Percentiles rank a stretch among this genome's conserved stretches.
Evolutionary conservation across 169 alveolate species (phyloP).

Genomic region (Babesia caballi): DNA sequence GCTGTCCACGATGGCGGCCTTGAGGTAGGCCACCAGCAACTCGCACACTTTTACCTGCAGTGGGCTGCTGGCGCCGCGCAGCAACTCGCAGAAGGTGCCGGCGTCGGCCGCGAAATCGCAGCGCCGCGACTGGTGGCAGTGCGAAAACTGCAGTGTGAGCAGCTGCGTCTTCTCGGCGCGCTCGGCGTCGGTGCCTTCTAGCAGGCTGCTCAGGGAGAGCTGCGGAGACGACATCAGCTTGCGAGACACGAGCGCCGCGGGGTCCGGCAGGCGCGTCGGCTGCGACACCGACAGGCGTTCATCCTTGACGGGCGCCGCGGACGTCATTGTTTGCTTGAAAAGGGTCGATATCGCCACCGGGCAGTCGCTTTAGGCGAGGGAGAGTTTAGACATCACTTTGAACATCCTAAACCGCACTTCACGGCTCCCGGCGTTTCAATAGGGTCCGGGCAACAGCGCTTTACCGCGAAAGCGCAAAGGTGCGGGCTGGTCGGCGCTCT

Average conservation of each 20-base stretch:
- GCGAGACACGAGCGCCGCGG: constrained; percentile 29
- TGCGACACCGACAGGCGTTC: constrained; percentile 17
- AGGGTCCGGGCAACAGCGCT: no score
- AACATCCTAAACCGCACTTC: no score
- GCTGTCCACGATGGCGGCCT: constrained; percentile 10
- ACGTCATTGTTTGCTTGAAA: not conserved
- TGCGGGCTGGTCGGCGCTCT: no score
- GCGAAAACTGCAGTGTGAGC: constrained; percentile 13
- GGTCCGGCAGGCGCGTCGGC: constrained; percentile 41
- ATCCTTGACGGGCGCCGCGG: constrained; percentile 12
- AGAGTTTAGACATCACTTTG: not conserved
- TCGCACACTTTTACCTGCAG: constrained; percentile 44
- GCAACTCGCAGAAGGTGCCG: not conserved
- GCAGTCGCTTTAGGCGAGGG: not conserved
- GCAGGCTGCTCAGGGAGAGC: constrained; percentile 10
- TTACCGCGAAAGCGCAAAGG: no score
- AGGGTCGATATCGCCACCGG: not conserved
- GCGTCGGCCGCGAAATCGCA: constrained; percentile 17
- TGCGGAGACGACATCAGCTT: constrained; percentile 7
- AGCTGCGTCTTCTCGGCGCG: constrained; percentile 33
- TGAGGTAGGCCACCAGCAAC: constrained; percentile 32
- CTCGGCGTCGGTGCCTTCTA: constrained; percentile 33
- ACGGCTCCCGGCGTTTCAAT: no score
- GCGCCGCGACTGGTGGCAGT: constrained; percentile 21
- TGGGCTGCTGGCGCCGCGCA: constrained; percentile 15